Conservation (phyloP, 2,329 filamentous ascomycete genomes). For the Trichoderma lentiforme region DNA sequence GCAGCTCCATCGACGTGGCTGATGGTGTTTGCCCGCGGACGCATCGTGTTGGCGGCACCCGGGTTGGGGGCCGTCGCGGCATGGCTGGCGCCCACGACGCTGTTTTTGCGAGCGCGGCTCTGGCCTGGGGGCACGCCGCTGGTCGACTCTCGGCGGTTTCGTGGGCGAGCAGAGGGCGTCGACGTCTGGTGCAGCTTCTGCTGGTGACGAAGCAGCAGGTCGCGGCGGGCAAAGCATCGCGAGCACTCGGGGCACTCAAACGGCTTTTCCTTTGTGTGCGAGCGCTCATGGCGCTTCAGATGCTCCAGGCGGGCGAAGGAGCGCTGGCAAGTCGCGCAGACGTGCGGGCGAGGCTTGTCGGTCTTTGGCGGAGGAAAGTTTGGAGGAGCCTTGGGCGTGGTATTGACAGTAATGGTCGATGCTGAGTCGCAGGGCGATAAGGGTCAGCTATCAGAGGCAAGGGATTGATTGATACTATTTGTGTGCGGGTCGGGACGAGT, state of each 20-base stretch:
- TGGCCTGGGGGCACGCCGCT: slow-evolving; percentile 65
- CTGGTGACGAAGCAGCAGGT: slow-evolving; percentile 89
- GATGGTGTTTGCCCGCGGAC: slow-evolving; percentile 92
- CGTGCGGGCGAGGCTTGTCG: slow-evolving; percentile 93
- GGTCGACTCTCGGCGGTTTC: slow-evolving; percentile 86
- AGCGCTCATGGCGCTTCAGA: slow-evolving; percentile 93
- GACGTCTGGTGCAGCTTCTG: slow-evolving; percentile 97
- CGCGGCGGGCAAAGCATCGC: slow-evolving; percentile 89
- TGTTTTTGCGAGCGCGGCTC: slow-evolving; percentile 86
- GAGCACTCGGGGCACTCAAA: slow-evolving; percentile 96
- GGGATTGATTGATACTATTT: slow-evolving; percentile 3
- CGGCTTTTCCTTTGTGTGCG: slow-evolving; percentile 98
- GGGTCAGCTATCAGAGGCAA: slow-evolving; percentile 27
- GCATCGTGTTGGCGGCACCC: slow-evolving; percentile 57
- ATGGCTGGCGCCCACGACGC: slow-evolving; percentile 61
- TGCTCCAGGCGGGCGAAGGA: slow-evolving; percentile 95
- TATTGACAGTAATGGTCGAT: slow-evolving; percentile 52
- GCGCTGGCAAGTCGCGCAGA: slow-evolving; percentile 85
- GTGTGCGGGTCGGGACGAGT: slow-evolving; percentile 19
- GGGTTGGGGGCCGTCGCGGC: slow-evolving; percentile 39
- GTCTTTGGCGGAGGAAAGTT: slow-evolving; percentile 82
- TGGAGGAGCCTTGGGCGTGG: slow-evolving; percentile 37
- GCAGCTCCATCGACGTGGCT: slow-evolving; percentile 81
- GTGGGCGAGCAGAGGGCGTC: slow-evolving; percentile 79
- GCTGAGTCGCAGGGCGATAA: slow-evolving; percentile 31